These are phyloP conservation scores for Exophiala phaeomuriformis DNA, from an alignment of 2,329 filamentous ascomycete species.

Conservation along the genomic window DNA sequence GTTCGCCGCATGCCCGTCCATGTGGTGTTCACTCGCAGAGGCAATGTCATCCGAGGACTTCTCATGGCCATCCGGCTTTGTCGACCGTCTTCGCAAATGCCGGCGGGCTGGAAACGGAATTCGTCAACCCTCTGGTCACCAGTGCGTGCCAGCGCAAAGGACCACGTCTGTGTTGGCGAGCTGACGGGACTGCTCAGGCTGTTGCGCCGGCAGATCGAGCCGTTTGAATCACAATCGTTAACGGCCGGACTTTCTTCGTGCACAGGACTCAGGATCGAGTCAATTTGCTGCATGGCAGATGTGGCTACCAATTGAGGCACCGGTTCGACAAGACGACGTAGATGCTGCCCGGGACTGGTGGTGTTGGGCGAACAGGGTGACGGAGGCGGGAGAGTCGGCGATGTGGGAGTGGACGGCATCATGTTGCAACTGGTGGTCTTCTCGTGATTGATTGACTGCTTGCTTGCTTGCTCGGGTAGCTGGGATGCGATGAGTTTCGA, in stretches of 20 bases:
- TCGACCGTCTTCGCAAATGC: constrained; percentile 10
- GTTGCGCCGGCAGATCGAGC: constrained; percentile 13
- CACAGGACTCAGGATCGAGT: not conserved
- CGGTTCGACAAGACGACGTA: not conserved
- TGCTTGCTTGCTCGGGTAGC: too few species aligned
- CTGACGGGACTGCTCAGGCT: constrained; percentile 13
- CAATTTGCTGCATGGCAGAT: constrained; percentile 1
- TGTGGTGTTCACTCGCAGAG: constrained; percentile 19
- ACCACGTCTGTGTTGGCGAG: constrained; percentile 9
- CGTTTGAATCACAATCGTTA: constrained; percentile 4
- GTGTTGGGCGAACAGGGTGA: constrained; percentile 12
- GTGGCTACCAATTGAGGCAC: constrained; percentile 2
- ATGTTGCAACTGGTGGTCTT: not conserved
- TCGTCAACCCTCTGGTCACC: not conserved
- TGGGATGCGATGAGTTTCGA: too few species aligned
- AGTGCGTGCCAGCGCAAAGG: not conserved
- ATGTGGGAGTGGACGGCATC: constrained; percentile 12
- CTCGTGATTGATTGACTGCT: too few species aligned
- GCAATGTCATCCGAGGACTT: constrained; percentile 11
- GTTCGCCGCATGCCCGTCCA: not conserved
- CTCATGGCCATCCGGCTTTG: constrained; percentile 19
- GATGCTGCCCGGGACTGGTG: not conserved
- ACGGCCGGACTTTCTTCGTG: not conserved
- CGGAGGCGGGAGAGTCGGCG: constrained; percentile 6
- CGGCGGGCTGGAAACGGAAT: constrained; percentile 5